Percentiles rank a stretch among this genome's conserved stretches.
phyloP scores from a whole-genome alignment of 164 flowering plant species.

The Tetrastigma voinierianum region DNA sequence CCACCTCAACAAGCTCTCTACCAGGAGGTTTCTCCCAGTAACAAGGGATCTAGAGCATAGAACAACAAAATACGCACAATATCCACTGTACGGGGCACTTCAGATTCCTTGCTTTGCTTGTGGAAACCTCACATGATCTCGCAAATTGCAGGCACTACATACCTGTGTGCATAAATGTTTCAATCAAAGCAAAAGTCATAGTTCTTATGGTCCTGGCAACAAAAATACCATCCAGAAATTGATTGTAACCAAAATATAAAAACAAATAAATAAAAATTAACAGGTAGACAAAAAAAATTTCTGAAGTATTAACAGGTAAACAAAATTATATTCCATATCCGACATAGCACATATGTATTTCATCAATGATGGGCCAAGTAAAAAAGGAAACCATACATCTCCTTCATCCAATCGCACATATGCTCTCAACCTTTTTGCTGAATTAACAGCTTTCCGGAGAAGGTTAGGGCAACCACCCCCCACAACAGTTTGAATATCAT shows the following conservation, averaged over 20 bases:
- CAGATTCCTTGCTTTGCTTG: conserved; percentile 81
- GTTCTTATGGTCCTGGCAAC: not conserved
- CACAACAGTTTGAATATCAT: conserved; percentile 65
- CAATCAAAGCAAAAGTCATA: not conserved
- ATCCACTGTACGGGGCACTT: conserved; percentile 83
- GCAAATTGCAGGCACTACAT: conserved; percentile 69
- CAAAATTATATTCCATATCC: too few species aligned
- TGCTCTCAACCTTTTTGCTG: conserved; percentile 82
- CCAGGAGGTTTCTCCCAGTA: conserved; percentile 45
- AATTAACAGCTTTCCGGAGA: conserved; percentile 74
- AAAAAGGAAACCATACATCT: conserved; percentile 53
- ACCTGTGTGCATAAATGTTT: conserved; percentile 47
- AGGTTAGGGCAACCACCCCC: conserved; percentile 85
- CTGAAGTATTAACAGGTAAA: not conserved
- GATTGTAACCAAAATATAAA: not conserved
- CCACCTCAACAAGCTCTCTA: conserved; percentile 49
- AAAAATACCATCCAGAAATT: not conserved
- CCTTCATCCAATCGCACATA: conserved; percentile 70
- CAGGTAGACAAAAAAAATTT: not conserved
- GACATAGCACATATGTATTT: too few species aligned
- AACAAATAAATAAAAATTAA: not conserved
- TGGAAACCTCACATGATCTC: conserved; percentile 99
- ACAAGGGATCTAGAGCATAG: conserved; percentile 75
- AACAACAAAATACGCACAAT: conserved; percentile 66
- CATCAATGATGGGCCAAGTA: not conserved